Percentiles rank a stretch among this genome's conserved stretches.
phyloP scores from a whole-genome alignment of 768 basidiomycete species.

The Boletus pseudopeckii region DNA sequence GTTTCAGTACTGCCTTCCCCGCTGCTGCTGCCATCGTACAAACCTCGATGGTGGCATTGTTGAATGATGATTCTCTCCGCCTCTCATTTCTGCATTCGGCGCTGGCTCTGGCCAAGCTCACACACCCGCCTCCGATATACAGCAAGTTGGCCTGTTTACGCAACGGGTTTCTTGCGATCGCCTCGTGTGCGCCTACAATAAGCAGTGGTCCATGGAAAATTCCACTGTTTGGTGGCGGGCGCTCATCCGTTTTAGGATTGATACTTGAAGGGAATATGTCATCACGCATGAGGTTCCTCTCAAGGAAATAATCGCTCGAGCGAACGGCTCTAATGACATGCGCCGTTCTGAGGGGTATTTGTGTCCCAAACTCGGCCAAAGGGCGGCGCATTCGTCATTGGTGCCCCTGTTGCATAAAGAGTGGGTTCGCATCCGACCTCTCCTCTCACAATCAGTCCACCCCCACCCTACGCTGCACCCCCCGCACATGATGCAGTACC shows the following conservation, averaged over 20 bases:
- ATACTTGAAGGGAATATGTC: neutral
- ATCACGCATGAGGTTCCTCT: neutral
- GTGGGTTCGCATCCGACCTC: neutral
- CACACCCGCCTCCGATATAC: constrained; percentile 11
- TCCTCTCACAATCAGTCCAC: neutral
- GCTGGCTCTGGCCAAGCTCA: neutral
- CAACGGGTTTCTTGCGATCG: neutral
- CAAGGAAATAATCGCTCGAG: constrained; percentile 16
- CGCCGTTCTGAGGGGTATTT: neutral
- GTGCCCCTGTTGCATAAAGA: constrained; percentile 16
- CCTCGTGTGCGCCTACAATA: neutral
- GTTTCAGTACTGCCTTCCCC: neutral
- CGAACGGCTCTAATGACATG: constrained; percentile 6
- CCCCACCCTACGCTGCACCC: neutral
- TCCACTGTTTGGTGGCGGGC: constrained; percentile 8
- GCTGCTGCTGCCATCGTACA: neutral
- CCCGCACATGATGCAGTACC: constrained; percentile 13
- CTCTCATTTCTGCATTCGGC: neutral
- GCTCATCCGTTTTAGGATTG: constrained; percentile 2
- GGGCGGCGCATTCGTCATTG: neutral
- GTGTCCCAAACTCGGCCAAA: neutral
- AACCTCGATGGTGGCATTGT: neutral
- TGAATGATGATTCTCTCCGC: neutral
- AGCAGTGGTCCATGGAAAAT: neutral
- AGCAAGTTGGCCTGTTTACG: constrained; percentile 19